Conservation (phyloP, 2,329 filamentous ascomycete genomes). For the Metarhizium robertsii region DNA sequence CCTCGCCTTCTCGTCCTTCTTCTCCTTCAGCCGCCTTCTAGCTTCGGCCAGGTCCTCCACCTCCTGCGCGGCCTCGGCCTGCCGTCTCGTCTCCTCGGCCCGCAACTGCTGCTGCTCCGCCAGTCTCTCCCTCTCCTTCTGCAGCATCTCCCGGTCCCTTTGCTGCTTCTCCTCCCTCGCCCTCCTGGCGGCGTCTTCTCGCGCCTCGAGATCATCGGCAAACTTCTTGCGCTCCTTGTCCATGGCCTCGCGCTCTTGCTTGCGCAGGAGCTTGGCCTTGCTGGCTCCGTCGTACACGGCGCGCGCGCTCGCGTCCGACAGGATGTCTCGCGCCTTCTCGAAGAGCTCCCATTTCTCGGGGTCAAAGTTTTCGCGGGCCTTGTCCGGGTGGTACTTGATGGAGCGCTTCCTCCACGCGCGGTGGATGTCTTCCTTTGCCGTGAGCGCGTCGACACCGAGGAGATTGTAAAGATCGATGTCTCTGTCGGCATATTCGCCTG, state of each 20-base stretch:
- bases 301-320: conserved; percentile 61
- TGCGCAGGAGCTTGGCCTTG: conserved; percentile 59
- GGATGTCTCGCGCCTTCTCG: conserved; percentile 77
- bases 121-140: conserved; percentile 27
- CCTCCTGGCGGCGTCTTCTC: conserved; percentile 59
- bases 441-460: conserved; percentile 55
- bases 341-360: conserved; percentile 77
- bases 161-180: conserved; percentile 40
- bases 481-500: conserved; percentile 50
- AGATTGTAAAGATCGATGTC: conserved; percentile 70
- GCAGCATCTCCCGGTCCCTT: conserved; percentile 21
- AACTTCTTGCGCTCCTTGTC: conserved; percentile 64
- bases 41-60: conserved; percentile 29
- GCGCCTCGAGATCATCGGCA: conserved; percentile 76
- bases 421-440: conserved; percentile 63
- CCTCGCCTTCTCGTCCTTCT: conserved; percentile 30
- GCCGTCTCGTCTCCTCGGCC: conserved; percentile 25
- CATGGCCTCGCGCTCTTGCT: conserved; percentile 63
- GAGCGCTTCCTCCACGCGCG: conserved; percentile 78
- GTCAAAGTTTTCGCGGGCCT: conserved; percentile 66
- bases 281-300: conserved; percentile 70
- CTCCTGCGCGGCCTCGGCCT: conserved; percentile 28
- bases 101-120: conserved; percentile 27
- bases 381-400: conserved; percentile 91
- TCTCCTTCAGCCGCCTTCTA: conserved; percentile 27